phyloP scores from a whole-genome alignment of 495 filamentous ascomycete genomes.

The Sordaria brevicollis region DNA sequence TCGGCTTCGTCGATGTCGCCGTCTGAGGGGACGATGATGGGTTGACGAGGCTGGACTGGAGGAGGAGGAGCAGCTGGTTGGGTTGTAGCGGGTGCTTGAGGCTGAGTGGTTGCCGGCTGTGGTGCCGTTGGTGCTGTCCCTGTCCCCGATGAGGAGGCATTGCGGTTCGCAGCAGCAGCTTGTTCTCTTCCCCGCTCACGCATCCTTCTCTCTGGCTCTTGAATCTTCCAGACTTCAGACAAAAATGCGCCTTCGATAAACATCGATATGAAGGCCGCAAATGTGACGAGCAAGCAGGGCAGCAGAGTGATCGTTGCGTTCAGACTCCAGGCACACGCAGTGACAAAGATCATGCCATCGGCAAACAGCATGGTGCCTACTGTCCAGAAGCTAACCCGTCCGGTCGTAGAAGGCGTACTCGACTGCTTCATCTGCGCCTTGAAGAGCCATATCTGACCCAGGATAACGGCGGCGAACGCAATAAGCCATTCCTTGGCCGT shows the following conservation, averaged over 20 bases:
- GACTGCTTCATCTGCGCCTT: constrained; percentile 83
- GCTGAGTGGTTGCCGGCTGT: constrained; percentile 6
- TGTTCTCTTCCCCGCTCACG: constrained; percentile 39
- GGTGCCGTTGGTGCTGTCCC: constrained; percentile 11
- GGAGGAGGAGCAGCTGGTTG: constrained; percentile 44
- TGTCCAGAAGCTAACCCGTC: constrained; percentile 83
- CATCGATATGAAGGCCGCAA: constrained; percentile 52
- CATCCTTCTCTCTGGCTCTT: constrained; percentile 69
- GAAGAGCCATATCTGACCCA: constrained; percentile 63
- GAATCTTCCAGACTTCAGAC: constrained; percentile 77
- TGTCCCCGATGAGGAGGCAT: constrained; percentile 28
- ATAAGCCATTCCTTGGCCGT: constrained; percentile 58
- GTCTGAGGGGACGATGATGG: constrained; percentile 75
- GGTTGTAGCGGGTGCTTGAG: constrained; percentile 17
- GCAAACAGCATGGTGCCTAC: constrained; percentile 77
- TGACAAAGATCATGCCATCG: constrained; percentile 58
- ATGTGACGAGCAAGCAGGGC: constrained; percentile 63
- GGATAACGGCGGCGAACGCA: constrained; percentile 50
- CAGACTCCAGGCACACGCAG: constrained; percentile 53
- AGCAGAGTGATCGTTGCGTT: constrained; percentile 54
- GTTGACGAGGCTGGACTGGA: constrained; percentile 41
- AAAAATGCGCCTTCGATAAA: constrained; percentile 73
- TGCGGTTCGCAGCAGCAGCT: constrained; percentile 9
- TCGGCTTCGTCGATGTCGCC: constrained; percentile 58
- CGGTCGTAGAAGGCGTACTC: constrained; percentile 86